A percentile compares a stretch with the other conserved stretches of the same genome.
Evolutionary conservation across 768 basidiomycete genomes (phyloP).

Genomic region (Phaeotremella skinneri): DNA sequence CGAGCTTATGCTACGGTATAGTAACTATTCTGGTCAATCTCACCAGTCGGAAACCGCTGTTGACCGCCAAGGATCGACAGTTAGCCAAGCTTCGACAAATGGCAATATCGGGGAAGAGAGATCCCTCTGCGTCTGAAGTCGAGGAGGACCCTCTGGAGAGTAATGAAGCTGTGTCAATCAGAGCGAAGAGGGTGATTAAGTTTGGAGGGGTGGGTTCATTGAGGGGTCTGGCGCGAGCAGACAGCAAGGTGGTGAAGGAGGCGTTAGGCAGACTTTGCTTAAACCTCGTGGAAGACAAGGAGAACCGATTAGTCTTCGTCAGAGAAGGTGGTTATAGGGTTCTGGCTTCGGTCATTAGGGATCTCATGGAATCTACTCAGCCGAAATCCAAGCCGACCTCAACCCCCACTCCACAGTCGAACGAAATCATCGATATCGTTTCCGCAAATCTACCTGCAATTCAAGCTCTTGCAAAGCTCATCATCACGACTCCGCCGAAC

Average conservation of each 20-base stretch:
- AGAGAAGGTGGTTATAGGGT: slow-evolving; percentile 76
- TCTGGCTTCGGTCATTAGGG: slow-evolving; percentile 35
- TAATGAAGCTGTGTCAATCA: slow-evolving; percentile 63
- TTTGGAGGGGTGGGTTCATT: slow-evolving; percentile 68
- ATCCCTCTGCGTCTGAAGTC: slow-evolving; percentile 20
- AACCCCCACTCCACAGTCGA: neutral
- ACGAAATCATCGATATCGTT: slow-evolving; percentile 7
- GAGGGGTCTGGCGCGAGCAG: slow-evolving; percentile 59
- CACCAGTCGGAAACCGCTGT: slow-evolving; percentile 64
- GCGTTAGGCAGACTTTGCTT: slow-evolving; percentile 65
- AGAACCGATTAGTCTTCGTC: slow-evolving; percentile 71
- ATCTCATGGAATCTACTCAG: slow-evolving; percentile 53
- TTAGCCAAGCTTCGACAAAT: slow-evolving; percentile 74
- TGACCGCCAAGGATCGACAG: slow-evolving; percentile 78
- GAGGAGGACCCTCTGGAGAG: slow-evolving; percentile 60
- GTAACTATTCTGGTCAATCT: slow-evolving; percentile 73
- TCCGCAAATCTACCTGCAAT: slow-evolving; percentile 57
- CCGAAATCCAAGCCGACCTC: slow-evolving; percentile 59
- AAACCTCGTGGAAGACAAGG: slow-evolving; percentile 71
- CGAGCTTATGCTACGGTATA: slow-evolving; percentile 70
- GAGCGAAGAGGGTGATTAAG: slow-evolving; percentile 61
- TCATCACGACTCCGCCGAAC: slow-evolving; percentile 85
- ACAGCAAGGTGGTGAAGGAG: slow-evolving; percentile 65
- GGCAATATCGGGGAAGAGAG: slow-evolving; percentile 56
- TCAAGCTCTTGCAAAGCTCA: slow-evolving; percentile 87